These are phyloP conservation scores for Echites panduratus DNA, from an alignment of 257 asterid species.

Conservation along the genomic window DNA sequence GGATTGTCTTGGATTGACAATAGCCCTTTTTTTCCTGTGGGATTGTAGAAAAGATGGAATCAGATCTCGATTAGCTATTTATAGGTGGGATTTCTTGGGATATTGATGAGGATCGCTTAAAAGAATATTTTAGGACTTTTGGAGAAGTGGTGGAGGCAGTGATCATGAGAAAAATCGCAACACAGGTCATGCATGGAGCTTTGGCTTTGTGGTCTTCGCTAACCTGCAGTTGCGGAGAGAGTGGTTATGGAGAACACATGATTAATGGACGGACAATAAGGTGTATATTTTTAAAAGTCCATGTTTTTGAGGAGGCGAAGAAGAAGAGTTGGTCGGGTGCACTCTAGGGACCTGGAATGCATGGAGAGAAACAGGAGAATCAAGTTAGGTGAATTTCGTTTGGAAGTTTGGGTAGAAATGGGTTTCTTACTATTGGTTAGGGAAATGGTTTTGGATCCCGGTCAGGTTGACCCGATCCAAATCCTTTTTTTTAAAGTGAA, in stretches of 20 bases:
- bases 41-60: conserved; percentile 60
- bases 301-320: too few species aligned
- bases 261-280: conserved; percentile 74
- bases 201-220: conserved; percentile 71
- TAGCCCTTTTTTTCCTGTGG: conserved; percentile 8
- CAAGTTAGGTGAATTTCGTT: too few species aligned
- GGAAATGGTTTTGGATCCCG: too few species aligned
- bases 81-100: conserved; percentile 97
- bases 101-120: conserved; percentile 76
- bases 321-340: too few species aligned
- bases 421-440: too few species aligned
- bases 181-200: conserved; percentile 84
- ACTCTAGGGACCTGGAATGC: too few species aligned
- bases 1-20: conserved; percentile 14
- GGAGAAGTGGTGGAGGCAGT: conserved; percentile 83
- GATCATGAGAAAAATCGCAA: conserved; percentile 79
- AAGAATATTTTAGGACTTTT: conserved; percentile 55
- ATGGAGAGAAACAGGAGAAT: too few species aligned
- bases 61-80: conserved; percentile 78
- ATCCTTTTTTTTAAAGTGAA: too few species aligned
- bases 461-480: too few species aligned
- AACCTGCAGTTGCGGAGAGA: conserved; percentile 67
- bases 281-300: conserved; percentile 14
- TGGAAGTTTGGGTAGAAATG: too few species aligned
- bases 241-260: conserved; percentile 74